Evolutionary conservation across 768 basidiomycete species (phyloP), one percentile per base, ranked within the genome.

Genomic region (Multifurca ochricompacta): DNA sequence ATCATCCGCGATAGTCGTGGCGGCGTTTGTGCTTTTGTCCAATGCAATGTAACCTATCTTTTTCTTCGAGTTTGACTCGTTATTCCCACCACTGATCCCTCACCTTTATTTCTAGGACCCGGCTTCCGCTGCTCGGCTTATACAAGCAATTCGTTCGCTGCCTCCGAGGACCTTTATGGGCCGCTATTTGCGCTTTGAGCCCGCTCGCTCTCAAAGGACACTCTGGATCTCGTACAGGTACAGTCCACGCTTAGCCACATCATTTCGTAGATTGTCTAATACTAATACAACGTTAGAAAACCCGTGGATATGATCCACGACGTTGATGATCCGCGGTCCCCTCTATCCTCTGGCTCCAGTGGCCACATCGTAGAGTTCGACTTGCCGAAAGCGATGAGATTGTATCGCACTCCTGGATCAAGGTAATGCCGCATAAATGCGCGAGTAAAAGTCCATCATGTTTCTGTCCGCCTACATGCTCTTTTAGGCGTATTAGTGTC

Each of bases 11-110:
- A 89, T 67, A 78, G 77, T 53, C 85, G 82, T 66, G 85, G 85
- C 35, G 83, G 86, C 13, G 79, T 85, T 41, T 91, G 88, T 64
- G 89, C 88, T 53, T 91, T 91, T 66, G 82, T 89, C 21, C 89
- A 91, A 69, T 90, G 87, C 74, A 78, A 87, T 74, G 89, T 88
- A 63, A 40, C 74, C 59, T 16, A 44, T 51, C 47, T 47, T 47
- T 19, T 23, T 41, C 49, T 53, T 40, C 44, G 48, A 58, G 21
- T 53, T 25, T 30, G 49, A 28, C 19, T 23, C 39, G 13, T 51
- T n/a, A 6, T 31, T 36, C n/a, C 28, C 19, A 9, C 23, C 19
- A 30, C n/a, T n/a, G n/a, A n/a, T n/a, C n/a, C 14, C 44, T 30
- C 31, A 53, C 30, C 9, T 10, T 31, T 28, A 4, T 48, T 30